These are phyloP conservation scores for Grosmannia penicillata DNA, from an alignment of 2,329 filamentous ascomycete genomes.

Conservation along the genomic window DNA sequence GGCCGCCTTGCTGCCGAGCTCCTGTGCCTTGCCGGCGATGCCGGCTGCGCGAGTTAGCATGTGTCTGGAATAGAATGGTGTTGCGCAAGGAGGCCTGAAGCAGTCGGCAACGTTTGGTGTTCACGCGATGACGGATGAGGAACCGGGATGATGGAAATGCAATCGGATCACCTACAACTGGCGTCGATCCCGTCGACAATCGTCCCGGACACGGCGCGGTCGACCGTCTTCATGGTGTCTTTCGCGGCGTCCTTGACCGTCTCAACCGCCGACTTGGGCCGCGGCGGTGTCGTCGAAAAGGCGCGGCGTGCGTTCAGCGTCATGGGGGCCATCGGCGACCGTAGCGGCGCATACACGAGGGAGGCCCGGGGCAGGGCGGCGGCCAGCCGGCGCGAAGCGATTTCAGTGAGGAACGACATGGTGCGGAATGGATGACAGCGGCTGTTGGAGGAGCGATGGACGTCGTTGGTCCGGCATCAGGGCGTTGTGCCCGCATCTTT, in stretches of 20 bases:
- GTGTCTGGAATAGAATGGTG: too few species aligned
- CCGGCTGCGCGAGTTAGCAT: slow-evolving; percentile 15
- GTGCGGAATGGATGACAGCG: too few species aligned
- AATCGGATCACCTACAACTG: slow-evolving; percentile 28
- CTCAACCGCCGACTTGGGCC: slow-evolving; percentile 35
- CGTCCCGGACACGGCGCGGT: slow-evolving; percentile 45
- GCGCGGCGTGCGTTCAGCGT: too few species aligned
- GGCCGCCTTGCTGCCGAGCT: slow-evolving; percentile 20
- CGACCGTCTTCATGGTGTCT: slow-evolving; percentile 41
- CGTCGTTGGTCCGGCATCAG: too few species aligned
- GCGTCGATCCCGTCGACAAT: slow-evolving; percentile 46
- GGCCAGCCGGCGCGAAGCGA: slow-evolving; percentile 27
- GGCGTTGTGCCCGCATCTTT: too few species aligned
- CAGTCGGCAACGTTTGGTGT: background rate
- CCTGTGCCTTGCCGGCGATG: slow-evolving; percentile 30
- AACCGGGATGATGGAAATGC: background rate
- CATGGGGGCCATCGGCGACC: too few species aligned
- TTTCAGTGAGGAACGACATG: slow-evolving; percentile 41
- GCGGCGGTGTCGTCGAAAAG: slow-evolving; percentile 32
- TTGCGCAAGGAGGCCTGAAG: too few species aligned
- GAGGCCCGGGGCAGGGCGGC: slow-evolving; percentile 21
- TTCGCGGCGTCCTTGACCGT: slow-evolving; percentile 45
- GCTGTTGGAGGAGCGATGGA: too few species aligned
- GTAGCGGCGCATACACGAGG: slow-evolving; percentile 7
- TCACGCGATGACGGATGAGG: background rate